Evolutionary conservation across 2,329 filamentous ascomycete species (phyloP).

Genomic region (Colletotrichum sansevieriae): DNA sequence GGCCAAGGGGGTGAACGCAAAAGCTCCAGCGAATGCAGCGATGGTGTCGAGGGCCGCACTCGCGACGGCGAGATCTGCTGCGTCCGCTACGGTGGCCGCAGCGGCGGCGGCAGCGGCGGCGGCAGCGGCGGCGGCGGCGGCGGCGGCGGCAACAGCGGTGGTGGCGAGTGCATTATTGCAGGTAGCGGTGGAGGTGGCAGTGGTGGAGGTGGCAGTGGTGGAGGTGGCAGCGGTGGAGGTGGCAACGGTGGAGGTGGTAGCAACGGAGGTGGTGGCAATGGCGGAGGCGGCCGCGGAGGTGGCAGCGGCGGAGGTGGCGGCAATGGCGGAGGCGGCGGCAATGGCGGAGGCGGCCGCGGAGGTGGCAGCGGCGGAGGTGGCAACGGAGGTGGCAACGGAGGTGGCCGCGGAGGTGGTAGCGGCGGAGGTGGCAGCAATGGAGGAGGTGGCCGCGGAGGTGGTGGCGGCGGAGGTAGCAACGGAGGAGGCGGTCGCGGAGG

Average conservation of each 20-base stretch:
- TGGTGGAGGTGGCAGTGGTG: conserved; percentile 14
- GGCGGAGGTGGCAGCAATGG: not conserved
- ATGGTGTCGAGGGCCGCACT: conserved; percentile 23
- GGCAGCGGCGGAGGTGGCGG: conserved; percentile 19
- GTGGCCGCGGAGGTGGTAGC: not conserved
- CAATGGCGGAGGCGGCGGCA: no score
- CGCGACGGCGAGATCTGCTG: conserved; percentile 27
- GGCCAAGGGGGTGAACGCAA: conserved; percentile 11
- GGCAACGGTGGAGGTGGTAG: not conserved
- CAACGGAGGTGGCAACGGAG: not conserved
- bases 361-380: no score
- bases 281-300: conserved; percentile 13
- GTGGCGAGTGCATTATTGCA: not conserved
- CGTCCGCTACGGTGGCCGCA: conserved; percentile 1
- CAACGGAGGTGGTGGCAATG: not conserved
- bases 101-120: not conserved
- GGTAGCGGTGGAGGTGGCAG: not conserved
- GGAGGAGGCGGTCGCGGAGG: not conserved
- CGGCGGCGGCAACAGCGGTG: not conserved
- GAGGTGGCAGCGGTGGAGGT: conserved; percentile 18
- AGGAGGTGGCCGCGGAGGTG: not conserved
- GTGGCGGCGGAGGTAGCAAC: not conserved
- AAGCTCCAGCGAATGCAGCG: conserved; percentile 10
- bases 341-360: not conserved
- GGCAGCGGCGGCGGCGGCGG: not conserved